Evolutionary conservation across 2,329 filamentous ascomycete species (phyloP), one percentile per base, ranked within the genome.

Genomic region (Penicillium polonicum): DNA sequence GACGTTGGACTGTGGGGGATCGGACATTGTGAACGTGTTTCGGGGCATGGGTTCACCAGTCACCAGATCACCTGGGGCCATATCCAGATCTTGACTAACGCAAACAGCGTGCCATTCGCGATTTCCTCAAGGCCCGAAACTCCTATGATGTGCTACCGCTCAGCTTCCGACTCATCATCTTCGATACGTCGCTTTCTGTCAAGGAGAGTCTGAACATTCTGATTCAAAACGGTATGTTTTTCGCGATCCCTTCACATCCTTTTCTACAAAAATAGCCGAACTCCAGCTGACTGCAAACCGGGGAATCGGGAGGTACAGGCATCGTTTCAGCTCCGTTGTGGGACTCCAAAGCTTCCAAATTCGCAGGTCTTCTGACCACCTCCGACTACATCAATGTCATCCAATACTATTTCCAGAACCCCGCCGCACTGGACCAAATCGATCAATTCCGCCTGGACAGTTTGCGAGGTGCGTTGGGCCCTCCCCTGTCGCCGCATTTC

Each of bases 371-470:
- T 48, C 83, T 99, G 64, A 99, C 94, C 29, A 94, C 92, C 62
- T 96, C 92, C 60, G 94, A 99, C 78, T 99, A 94, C 75, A 95
- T 99, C 78, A 99, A 99, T 71, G 89, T 99, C 57, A 96, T 99
- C 41, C 93, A 97, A 74, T 99, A 99, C 78, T 97, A 99, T 80
- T 97, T 92, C 82, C 92, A 97, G 76, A 95, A 94, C 68, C 94
- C 93, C 2, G 91, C 96, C 65, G 89, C 92, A 58, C 84, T 97
- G 60, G 86, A 88, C 64, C 88, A 93, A 72, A 90, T 99, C 68
- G 94, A 97, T 65, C 90, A 96, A 74, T 97, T 99, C 74, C 88
- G 91, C 46, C 79, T 99, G 61, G 93, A 90, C 78, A 96, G 91
- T 72, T 83, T 99, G 58, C 85, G 93, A 84, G 91, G 92, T 96